Conservation (phyloP, 768 basidiomycete genomes). For the Panellus pusillus region DNA sequence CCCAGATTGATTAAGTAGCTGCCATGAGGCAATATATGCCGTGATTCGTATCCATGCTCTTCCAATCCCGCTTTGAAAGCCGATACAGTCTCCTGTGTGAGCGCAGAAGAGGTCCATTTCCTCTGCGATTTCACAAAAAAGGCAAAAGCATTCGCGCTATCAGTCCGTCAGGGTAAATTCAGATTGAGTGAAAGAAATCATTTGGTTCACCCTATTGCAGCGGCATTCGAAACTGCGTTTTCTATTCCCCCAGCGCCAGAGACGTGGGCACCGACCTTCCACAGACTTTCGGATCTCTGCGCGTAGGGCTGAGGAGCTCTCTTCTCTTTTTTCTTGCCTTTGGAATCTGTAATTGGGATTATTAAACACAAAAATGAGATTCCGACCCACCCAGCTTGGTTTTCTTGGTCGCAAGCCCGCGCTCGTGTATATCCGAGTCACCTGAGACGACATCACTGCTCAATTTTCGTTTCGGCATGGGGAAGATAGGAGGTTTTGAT, state of each 20-base stretch:
- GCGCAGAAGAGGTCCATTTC: constrained; percentile 70
- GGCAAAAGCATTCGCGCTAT: constrained; percentile 79
- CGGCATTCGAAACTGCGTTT: constrained; percentile 69
- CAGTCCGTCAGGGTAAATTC: neutral
- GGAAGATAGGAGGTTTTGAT: neutral
- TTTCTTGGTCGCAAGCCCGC: constrained; percentile 10
- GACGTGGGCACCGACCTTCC: constrained; percentile 85
- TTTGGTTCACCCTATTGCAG: constrained; percentile 57
- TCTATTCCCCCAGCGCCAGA: constrained; percentile 81
- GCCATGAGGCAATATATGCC: constrained; percentile 78
- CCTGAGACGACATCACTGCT: neutral
- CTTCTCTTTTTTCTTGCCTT: constrained; percentile 2
- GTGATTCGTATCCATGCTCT: constrained; percentile 58
- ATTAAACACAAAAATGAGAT: neutral
- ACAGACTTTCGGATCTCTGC: constrained; percentile 37
- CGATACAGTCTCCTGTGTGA: constrained; percentile 51
- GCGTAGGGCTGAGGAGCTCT: neutral
- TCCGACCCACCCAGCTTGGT: neutral
- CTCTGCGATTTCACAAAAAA: constrained; percentile 84
- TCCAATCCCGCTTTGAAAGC: constrained; percentile 63
- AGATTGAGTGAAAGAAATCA: neutral
- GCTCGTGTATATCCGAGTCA: neutral
- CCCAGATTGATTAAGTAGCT: constrained; percentile 86
- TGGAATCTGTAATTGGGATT: neutral
- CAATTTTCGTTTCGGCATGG: constrained; percentile 14